phyloP scores from a whole-genome alignment of 208 protist genomes.

The Angomonas deanei region DNA sequence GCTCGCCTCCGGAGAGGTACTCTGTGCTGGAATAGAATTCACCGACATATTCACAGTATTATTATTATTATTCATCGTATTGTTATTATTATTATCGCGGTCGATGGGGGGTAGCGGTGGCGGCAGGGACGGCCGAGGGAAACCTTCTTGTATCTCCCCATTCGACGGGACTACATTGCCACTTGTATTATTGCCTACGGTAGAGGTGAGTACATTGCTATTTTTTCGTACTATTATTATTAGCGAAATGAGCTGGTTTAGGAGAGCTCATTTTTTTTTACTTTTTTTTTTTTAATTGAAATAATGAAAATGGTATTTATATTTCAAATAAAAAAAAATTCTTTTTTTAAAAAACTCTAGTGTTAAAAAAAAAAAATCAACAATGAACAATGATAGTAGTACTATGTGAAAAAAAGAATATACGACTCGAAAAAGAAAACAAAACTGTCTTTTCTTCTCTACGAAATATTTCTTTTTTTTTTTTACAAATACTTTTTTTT shows the following conservation, averaged over 20 bases:
- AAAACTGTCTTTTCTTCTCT: background rate
- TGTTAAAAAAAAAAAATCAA: conserved; percentile 13
- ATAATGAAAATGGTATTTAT: conserved; percentile 4
- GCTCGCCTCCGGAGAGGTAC: no score
- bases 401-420: background rate
- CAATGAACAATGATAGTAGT: background rate
- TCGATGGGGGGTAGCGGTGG: conserved; percentile 14
- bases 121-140: conserved; percentile 21
- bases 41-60: background rate
- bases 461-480: background rate
- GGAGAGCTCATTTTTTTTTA: background rate
- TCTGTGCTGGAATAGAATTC: no score
- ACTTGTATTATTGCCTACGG: background rate
- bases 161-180: conserved; percentile 11
- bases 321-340: conserved; percentile 11
- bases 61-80: background rate
- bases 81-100: background rate
- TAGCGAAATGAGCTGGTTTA: background rate
- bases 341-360: conserved; percentile 1
- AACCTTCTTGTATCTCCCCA: conserved; percentile 14
- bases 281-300: background rate
- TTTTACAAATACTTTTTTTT: background rate
- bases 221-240: no score
- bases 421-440: conserved; percentile 10
- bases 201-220: no score